phyloP scores from a whole-genome alignment of 768 basidiomycete species.

The Lepiota brunneoincarnata region DNA sequence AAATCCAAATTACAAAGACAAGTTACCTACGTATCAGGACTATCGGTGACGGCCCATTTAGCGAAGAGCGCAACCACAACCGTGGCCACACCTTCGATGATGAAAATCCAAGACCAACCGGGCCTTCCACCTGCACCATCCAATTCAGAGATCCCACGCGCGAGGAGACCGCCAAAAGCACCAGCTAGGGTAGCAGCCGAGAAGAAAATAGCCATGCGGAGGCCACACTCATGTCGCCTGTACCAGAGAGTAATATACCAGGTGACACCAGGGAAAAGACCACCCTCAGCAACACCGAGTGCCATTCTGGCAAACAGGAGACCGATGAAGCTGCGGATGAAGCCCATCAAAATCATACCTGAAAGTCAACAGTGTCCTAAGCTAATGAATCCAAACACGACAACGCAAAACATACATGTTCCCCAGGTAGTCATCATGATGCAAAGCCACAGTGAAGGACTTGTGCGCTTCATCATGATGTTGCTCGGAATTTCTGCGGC shows the following conservation, averaged over 20 bases:
- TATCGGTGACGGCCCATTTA: slow-evolving; percentile 24
- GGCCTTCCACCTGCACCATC: slow-evolving; percentile 22
- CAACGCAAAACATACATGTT: slow-evolving; percentile 19
- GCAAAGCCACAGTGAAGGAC: slow-evolving; percentile 30
- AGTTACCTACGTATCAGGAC: slow-evolving; percentile 24
- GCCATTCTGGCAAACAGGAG: slow-evolving; percentile 25
- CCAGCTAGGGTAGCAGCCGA: slow-evolving; percentile 29
- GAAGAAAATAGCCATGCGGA: slow-evolving; percentile 32
- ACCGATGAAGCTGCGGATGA: slow-evolving; percentile 22
- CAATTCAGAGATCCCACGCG: slow-evolving; percentile 27
- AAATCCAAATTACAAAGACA: background rate
- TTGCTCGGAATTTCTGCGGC: slow-evolving; percentile 30
- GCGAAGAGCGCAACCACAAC: slow-evolving; percentile 25
- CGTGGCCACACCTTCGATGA: slow-evolving; percentile 28
- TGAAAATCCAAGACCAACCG: slow-evolving; percentile 35
- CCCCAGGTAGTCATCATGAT: slow-evolving; percentile 32
- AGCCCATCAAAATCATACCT: slow-evolving; percentile 30
- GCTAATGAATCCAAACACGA: background rate
- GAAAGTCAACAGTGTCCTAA: background rate
- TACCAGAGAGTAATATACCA: slow-evolving; percentile 32
- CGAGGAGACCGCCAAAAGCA: slow-evolving; percentile 29
- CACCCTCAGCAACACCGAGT: slow-evolving; percentile 28
- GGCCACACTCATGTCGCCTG: slow-evolving; percentile 28
- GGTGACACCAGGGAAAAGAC: slow-evolving; percentile 29
- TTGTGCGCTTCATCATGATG: slow-evolving; percentile 32